phyloP scores from a whole-genome alignment of 305 asterid genomes.

The Fraxinus floribunda region DNA sequence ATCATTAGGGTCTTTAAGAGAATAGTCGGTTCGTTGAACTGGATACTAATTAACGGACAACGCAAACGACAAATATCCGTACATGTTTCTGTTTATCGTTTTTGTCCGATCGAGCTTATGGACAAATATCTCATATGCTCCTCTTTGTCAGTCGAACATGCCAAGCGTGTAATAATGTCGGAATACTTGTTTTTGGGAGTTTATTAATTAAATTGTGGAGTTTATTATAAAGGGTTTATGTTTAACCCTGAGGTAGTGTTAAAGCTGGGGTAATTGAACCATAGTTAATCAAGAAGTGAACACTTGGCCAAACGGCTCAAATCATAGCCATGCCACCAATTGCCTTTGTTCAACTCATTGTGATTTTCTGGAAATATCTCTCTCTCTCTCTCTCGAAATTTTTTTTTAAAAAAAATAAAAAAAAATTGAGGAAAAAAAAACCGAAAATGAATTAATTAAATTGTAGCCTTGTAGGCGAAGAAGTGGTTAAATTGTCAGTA shows the following conservation, averaged over 20 bases:
- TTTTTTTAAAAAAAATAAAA: neutral
- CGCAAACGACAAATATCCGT: neutral
- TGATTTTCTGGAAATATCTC: conserved; percentile 33
- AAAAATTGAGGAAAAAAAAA: neutral
- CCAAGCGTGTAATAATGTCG: neutral
- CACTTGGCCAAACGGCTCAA: conserved; percentile 50
- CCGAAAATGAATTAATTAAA: neutral
- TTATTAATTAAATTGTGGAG: neutral
- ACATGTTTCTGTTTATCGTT: neutral
- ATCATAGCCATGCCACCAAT: conserved; percentile 52
- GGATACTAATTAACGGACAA: neutral
- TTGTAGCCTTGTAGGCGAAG: conserved; percentile 3
- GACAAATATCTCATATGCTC: neutral
- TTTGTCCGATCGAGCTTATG: neutral
- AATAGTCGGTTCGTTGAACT: neutral
- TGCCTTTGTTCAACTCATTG: conserved; percentile 27
- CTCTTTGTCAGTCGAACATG: neutral
- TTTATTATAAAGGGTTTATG: neutral
- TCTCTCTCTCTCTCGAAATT: conserved; percentile 1
- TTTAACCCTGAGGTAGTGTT: conserved; percentile 14
- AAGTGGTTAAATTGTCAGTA: conserved; percentile 34
- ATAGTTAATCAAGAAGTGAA: conserved; percentile 32
- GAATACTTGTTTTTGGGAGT: neutral
- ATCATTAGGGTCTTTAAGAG: neutral
- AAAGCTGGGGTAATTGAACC: conserved; percentile 18